Evolutionary conservation across 805 yeast species (phyloP).

Genomic region (Saccharomycopsis fodiens): DNA sequence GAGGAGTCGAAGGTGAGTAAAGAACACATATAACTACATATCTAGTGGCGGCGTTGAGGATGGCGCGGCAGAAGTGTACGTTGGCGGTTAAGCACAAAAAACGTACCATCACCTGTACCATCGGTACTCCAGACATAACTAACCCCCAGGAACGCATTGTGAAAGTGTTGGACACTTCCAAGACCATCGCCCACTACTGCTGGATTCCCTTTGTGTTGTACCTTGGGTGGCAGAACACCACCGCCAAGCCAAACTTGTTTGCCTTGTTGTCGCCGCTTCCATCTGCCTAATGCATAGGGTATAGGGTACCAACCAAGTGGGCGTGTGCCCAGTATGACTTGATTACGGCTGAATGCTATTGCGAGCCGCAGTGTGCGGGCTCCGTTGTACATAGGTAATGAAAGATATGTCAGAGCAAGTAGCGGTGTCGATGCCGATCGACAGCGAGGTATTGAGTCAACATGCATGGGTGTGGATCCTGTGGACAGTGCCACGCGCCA

Average conservation of each 20-base stretch:
- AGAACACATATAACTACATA: not conserved
- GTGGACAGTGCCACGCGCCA: too few relatives aligned
- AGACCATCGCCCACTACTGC: slow-evolving; percentile 88
- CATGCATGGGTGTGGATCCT: too few relatives aligned
- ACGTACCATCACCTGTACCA: too few relatives aligned
- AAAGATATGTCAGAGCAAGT: not conserved
- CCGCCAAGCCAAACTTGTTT: slow-evolving; percentile 78
- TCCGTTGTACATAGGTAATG: not conserved
- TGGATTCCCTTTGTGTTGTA: slow-evolving; percentile 94
- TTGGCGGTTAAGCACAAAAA: too few relatives aligned
- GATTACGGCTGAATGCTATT: too few relatives aligned
- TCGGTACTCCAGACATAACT: too few relatives aligned
- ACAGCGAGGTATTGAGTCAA: not conserved
- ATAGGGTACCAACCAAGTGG: not conserved
- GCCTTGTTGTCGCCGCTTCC: slow-evolving; percentile 68
- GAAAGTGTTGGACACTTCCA: slow-evolving; percentile 74
- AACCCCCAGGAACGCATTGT: slow-evolving; percentile 68
- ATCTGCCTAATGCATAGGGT: slow-evolving; percentile 39
- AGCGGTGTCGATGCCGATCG: too few relatives aligned
- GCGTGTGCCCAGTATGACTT: too few relatives aligned
- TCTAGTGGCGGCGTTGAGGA: too few relatives aligned
- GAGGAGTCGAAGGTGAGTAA: slow-evolving; percentile 20
- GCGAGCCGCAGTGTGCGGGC: too few relatives aligned
- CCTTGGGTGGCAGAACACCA: slow-evolving; percentile 77
- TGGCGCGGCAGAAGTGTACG: too few relatives aligned